Percentiles rank a stretch among this genome's conserved stretches.
phyloP scores from a whole-genome alignment of 129 eudicot species.

The Smallanthus sonchifolius region DNA sequence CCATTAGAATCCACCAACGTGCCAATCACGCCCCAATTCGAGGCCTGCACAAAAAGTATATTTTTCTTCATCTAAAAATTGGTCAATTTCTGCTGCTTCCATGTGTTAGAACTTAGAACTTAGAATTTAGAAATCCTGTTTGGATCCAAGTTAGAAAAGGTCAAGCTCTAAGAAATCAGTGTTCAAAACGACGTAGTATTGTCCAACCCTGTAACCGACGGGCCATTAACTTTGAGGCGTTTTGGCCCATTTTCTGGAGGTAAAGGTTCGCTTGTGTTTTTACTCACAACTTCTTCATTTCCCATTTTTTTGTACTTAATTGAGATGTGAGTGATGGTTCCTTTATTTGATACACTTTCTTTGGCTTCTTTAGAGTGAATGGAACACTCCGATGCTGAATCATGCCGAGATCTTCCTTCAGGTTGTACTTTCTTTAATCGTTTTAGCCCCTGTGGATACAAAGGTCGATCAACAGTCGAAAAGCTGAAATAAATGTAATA shows the following conservation, averaged over 20 bases:
- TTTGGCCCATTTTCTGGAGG: slow-evolving; percentile 51
- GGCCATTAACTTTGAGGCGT: slow-evolving; percentile 84
- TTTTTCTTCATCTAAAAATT: slow-evolving; percentile 38
- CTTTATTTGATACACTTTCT: slow-evolving; percentile 27
- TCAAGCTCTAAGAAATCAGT: slow-evolving; percentile 34
- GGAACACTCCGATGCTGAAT: slow-evolving; percentile 24
- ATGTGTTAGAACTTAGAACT: slow-evolving; percentile 41
- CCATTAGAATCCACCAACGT: slow-evolving; percentile 38
- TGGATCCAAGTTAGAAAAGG: slow-evolving; percentile 52
- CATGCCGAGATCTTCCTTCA: slow-evolving; percentile 38
- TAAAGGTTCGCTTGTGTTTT: slow-evolving; percentile 34
- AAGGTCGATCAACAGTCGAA: not conserved
- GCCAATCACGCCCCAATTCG: slow-evolving; percentile 50
- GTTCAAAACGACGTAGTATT: slow-evolving; percentile 31
- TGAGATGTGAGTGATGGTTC: slow-evolving; percentile 37
- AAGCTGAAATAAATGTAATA: not conserved
- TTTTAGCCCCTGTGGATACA: slow-evolving; percentile 61
- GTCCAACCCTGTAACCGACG: slow-evolving; percentile 52
- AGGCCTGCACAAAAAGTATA: slow-evolving; percentile 75
- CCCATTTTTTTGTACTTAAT: slow-evolving; percentile 46
- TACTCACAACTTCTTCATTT: slow-evolving; percentile 31
- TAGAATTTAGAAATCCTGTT: slow-evolving; percentile 19
- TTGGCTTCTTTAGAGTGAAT: slow-evolving; percentile 27
- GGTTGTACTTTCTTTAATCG: slow-evolving; percentile 63
- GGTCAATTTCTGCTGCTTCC: slow-evolving; percentile 58